phyloP scores from a whole-genome alignment of 2,329 filamentous ascomycete species.

The Dryadomyces quercus-mongolicae region DNA sequence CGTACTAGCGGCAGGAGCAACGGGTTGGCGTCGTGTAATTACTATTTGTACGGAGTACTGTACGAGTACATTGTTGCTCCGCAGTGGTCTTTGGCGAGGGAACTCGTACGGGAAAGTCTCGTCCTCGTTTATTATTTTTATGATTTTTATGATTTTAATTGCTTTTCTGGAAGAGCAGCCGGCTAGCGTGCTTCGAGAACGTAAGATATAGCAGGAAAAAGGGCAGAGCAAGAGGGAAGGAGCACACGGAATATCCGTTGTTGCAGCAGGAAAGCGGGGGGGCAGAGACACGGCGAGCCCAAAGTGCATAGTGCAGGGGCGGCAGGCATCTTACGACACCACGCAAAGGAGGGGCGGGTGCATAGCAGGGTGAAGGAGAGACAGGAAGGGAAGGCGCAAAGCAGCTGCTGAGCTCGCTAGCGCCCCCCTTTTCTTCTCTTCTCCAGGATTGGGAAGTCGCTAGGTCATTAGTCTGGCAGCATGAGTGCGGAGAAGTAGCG shows the following conservation, averaged over 20 bases:
- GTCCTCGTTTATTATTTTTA: background rate
- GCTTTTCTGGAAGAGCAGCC: too few relatives aligned
- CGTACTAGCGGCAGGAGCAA: background rate
- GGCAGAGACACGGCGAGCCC: background rate
- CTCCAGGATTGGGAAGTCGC: constrained; percentile 1
- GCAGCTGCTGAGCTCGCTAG: background rate
- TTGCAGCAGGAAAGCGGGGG: constrained; percentile 7
- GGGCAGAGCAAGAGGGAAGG: background rate
- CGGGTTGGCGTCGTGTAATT: background rate
- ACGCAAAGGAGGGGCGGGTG: background rate
- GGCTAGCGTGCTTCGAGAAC: background rate
- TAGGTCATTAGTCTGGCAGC: background rate
- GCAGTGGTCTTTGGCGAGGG: background rate
- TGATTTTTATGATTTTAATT: too few relatives aligned
- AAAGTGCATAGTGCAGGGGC: background rate
- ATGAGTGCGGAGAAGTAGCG: constrained; percentile 2
- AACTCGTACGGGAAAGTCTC: background rate
- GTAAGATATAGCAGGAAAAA: background rate
- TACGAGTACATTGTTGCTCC: background rate
- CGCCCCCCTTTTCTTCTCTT: background rate
- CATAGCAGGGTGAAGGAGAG: background rate
- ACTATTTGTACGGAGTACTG: background rate
- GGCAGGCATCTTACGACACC: background rate
- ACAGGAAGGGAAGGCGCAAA: background rate
- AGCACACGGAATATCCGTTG: background rate